Percentiles rank a stretch among this genome's conserved stretches.
phyloP scores from a whole-genome alignment of 2,329 filamentous ascomycete genomes.

The Pseudohalonectria lignicola region DNA sequence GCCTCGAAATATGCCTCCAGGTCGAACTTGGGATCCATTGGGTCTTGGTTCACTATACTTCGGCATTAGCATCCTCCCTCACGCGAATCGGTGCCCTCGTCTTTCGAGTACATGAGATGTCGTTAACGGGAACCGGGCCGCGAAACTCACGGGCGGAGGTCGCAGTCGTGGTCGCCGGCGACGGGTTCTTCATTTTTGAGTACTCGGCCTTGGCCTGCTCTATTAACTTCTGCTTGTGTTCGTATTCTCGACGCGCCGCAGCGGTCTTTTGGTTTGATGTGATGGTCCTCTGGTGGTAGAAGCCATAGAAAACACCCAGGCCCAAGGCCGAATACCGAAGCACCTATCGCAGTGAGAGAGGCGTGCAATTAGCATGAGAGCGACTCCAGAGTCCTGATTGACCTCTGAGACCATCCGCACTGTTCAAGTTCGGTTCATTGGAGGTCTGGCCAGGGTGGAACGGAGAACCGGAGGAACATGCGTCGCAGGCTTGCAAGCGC shows the following conservation, averaged over 20 bases:
- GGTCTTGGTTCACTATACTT: slow-evolving; percentile 38
- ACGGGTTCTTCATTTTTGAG: slow-evolving; percentile 58
- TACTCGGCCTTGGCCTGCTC: slow-evolving; percentile 86
- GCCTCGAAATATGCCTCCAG: slow-evolving; percentile 67
- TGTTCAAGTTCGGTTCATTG: too few relatives aligned
- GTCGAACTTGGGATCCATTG: slow-evolving; percentile 82
- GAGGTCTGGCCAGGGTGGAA: too few relatives aligned
- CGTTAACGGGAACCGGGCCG: too few relatives aligned
- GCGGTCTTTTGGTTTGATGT: slow-evolving; percentile 58
- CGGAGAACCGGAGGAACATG: too few relatives aligned
- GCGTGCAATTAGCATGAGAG: neutral
- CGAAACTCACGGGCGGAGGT: slow-evolving; percentile 20
- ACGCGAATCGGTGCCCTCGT: too few relatives aligned
- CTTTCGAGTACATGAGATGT: too few relatives aligned
- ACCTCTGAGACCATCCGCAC: too few relatives aligned
- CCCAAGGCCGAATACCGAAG: slow-evolving; percentile 93
- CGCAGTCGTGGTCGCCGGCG: slow-evolving; percentile 19
- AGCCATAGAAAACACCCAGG: slow-evolving; percentile 87
- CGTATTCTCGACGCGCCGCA: slow-evolving; percentile 70
- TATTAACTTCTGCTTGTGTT: slow-evolving; percentile 87
- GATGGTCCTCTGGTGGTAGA: slow-evolving; percentile 84
- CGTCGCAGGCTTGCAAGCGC: too few relatives aligned
- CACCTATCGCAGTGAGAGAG: slow-evolving; percentile 47
- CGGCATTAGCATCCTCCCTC: too few relatives aligned
- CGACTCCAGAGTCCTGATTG: too few relatives aligned